Evolutionary conservation across 306 rosid genomes (phyloP), one percentile per base, ranked within the genome.

Genomic region (Trifolium repens): DNA sequence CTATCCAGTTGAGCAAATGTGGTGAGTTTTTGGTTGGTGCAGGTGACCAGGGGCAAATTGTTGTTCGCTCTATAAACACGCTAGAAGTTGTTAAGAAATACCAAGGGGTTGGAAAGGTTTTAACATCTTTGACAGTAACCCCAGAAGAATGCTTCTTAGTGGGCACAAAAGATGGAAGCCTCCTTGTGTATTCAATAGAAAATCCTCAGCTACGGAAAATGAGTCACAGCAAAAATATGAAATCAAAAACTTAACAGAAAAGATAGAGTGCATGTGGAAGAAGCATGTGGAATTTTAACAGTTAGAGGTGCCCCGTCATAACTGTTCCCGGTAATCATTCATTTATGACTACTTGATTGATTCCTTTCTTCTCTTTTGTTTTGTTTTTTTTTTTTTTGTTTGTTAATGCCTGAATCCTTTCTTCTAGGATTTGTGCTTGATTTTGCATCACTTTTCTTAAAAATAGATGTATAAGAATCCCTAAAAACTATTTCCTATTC

Each of bases 41-140:
- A 10, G 96, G 97, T 82, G 98, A 94, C 81, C 98, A 94, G 66
- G 97, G 98, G 84, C 98, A 91, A 86, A 94, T 94, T 65, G 86
- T 90, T 67, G 94, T 94, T 66, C 91, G 91, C 78, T 94, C 96
- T 40, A 94, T 94, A 96, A 84, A 80, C 88, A 87, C 96, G n/a
- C 93, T 94, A 13, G 93, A 94, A 84, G 85, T 94, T 79, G 82
- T 91, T 59, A 89, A 87, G 77, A 90, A 85, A 72, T 94, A 88
- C 76, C 82, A 86, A 15, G 98, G 96, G 58, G 85, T 88, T 74
- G 98, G 97, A 82, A 94, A 89, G 85, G 67, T 86, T 26, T 85
- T 94, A 73, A 89, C 94, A 39, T 94, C 98, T 78, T 84, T 94
- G 77, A 81, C 91, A 2, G 96, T 91, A 53, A 91, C 98, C 58